Evolutionary conservation across 2,329 filamentous ascomycete species (phyloP), one percentile per base, ranked within the genome.

Genomic region (Lecanicillium sp.): DNA sequence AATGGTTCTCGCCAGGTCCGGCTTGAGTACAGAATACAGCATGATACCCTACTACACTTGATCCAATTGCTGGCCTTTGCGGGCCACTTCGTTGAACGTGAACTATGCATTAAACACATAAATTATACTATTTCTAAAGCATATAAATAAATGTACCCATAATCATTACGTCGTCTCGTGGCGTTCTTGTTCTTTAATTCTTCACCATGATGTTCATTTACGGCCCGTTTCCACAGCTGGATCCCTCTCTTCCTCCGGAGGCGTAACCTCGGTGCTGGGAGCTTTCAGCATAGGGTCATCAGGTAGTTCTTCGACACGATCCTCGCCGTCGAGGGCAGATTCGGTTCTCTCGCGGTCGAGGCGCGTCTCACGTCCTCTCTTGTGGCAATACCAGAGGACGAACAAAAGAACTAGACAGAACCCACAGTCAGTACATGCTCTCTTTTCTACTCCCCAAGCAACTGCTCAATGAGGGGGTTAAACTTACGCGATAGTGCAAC

Each of bases 351-450:
- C 72, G 36, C 59, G 77, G 55, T 84, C 81, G 11, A 97, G 74
- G 36, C 92, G 77, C 6, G 80, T 81, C 65, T 98, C 90, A 32
- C 79, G 79, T 29, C 92, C 92, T 39, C 92, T 84, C 68, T 97
- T 97, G 64, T 97, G 84, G 65, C 89, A 97, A 65, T 97, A 98
- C 89, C 90, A 98, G 52, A 97, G 81, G 32, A 94, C 87, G 56
- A 95, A 92, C 41, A 98, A 74, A 13, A 97, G 72, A 39, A 97
- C 86, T 85, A 40, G 45, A 12, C n/a, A n/a, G n/a, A n/a, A n/a
- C n/a, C n/a, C n/a, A n/a, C n/a, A n/a, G n/a, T n/a, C n/a, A n/a
- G n/a, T n/a, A n/a, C n/a, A n/a, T n/a, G n/a, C n/a, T n/a, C n/a
- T n/a, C n/a, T n/a, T n/a, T n/a, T n/a, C n/a, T n/a, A n/a, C n/a